Evolutionary conservation across 768 basidiomycete species (phyloP), one percentile per base, ranked within the genome.

Genomic region (Hirschioporus abietinus): DNA sequence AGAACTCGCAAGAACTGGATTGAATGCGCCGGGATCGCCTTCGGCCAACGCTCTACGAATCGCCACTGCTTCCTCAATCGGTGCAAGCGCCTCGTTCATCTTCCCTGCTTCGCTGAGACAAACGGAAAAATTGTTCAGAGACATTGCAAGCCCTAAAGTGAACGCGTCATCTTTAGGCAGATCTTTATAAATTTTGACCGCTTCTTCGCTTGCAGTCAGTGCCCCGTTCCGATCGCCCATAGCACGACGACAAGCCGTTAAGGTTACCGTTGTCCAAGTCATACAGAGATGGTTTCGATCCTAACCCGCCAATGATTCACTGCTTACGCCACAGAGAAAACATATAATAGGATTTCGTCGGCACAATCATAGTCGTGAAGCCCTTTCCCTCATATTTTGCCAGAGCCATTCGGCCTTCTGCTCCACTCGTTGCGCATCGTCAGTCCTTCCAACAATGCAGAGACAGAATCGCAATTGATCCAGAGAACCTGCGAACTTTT

Each of bases 231-330:
- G 23, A 24, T 34, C 25, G 17, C 59, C 68, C 24, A 68, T 60
- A 27, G 64, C 68, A 23, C 60, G 30, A 24, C 67, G 61, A 35
- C 68, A 36, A 58, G 12, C 27, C 9, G 68, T 67, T 64, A 57
- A 69, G 67, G 24, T 69, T 17, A 2, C 27, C 30, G 30, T 30
- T 30, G 30, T 30, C 30, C 30, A 8, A 2, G 8, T 30, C 8
- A 8, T 30, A 8, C 30, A 30, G 8, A 30, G 2, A 30, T 2
- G 4, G 30, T 30, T 30, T 30, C 30, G 4, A 30, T 30, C 30
- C 30, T 2, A 30, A 30, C 30, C 30, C 2, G 30, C 30, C 30
- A 30, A n/a, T n/a, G n/a, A n/a, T n/a, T n/a, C n/a, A n/a, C n/a
- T n/a, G n/a, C n/a, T n/a, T n/a, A n/a, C n/a, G n/a, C n/a, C n/a